Evolutionary conservation across 768 basidiomycete species (phyloP).

Genomic region (Hypholoma fasciculare): DNA sequence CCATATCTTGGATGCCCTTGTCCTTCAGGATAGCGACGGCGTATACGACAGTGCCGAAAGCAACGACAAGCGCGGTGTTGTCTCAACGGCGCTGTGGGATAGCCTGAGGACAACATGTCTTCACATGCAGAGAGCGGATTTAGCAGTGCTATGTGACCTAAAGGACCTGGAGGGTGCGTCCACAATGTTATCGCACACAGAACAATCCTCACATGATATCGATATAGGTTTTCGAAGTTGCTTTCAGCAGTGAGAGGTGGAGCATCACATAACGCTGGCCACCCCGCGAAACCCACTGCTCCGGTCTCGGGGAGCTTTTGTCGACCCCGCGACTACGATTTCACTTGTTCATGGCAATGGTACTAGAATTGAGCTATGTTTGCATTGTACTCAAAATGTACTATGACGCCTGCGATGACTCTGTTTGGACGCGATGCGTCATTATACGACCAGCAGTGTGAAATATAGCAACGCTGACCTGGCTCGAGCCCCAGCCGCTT

Average conservation of each 20-base stretch:
- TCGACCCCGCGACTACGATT: slow-evolving; percentile 14
- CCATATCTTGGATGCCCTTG: slow-evolving; percentile 85
- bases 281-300: background rate
- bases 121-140: slow-evolving; percentile 76
- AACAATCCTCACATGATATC: slow-evolving; percentile 4
- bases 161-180: slow-evolving; percentile 65
- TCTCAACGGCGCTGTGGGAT: slow-evolving; percentile 83
- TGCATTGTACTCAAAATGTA: background rate
- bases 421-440: slow-evolving; percentile 3
- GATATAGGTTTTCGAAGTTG: slow-evolving; percentile 26
- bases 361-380: slow-evolving; percentile 14
- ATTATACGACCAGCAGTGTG: background rate
- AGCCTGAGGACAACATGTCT: slow-evolving; percentile 81
- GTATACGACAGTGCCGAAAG: slow-evolving; percentile 44
- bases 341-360: slow-evolving; percentile 20
- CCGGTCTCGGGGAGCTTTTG: slow-evolving; percentile 9
- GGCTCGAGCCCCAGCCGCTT: slow-evolving; percentile 23
- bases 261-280: background rate
- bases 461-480: slow-evolving; percentile 8
- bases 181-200: background rate
- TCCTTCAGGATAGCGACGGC: slow-evolving; percentile 85
- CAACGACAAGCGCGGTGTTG: slow-evolving; percentile 67
- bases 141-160: slow-evolving; percentile 71
- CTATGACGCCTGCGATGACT: slow-evolving; percentile 15
- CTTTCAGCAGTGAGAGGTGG: slow-evolving; percentile 17